A percentile compares a stretch with the other conserved stretches of the same genome.
phyloP scores from a whole-genome alignment of 371 early-diverging fungal genomes.

The Cokeromyces recurvatus region DNA sequence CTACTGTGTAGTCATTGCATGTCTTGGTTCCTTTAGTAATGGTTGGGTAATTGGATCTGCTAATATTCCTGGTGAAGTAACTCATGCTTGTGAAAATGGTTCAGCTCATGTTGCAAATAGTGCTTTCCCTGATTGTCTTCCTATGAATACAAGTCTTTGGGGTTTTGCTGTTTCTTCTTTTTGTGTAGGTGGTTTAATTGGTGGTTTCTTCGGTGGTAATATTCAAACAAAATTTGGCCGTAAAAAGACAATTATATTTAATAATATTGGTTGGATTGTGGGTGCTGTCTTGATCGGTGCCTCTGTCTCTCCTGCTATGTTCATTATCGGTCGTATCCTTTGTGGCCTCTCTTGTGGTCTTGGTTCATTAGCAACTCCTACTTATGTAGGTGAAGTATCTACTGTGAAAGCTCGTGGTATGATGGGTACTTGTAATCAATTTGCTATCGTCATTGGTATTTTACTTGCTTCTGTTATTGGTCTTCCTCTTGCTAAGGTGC shows the following conservation, averaged over 20 bases:
- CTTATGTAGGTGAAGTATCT: conserved; percentile 79
- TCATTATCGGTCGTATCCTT: conserved; percentile 79
- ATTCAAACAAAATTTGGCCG: conserved; percentile 57
- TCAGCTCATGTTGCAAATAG: no score
- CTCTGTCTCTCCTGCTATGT: conserved; percentile 53
- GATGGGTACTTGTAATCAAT: no score
- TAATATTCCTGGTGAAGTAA: conserved; percentile 38
- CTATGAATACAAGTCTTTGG: no score
- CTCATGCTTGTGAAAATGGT: conserved; percentile 22
- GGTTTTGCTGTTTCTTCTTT: no score
- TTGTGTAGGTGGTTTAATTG: conserved; percentile 68
- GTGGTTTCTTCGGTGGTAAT: conserved; percentile 58
- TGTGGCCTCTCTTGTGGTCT: no score
- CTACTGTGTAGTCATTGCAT: conserved; percentile 33
- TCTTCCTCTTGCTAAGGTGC: no score
- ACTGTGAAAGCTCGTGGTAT: conserved; percentile 66
- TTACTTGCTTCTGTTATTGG: conserved; percentile 59
- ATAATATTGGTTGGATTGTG: conserved; percentile 56
- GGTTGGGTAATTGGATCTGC: no score
- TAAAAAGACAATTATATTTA: no score
- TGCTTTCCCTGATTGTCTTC: no score
- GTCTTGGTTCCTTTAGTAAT: no score
- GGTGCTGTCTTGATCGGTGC: conserved; percentile 61
- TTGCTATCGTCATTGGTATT: conserved; percentile 75
- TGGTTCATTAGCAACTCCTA: conserved; percentile 71